Base-by-base conservation (phyloP, 2,329 filamentous ascomycete species). In the Bisporella sp. region DNA sequence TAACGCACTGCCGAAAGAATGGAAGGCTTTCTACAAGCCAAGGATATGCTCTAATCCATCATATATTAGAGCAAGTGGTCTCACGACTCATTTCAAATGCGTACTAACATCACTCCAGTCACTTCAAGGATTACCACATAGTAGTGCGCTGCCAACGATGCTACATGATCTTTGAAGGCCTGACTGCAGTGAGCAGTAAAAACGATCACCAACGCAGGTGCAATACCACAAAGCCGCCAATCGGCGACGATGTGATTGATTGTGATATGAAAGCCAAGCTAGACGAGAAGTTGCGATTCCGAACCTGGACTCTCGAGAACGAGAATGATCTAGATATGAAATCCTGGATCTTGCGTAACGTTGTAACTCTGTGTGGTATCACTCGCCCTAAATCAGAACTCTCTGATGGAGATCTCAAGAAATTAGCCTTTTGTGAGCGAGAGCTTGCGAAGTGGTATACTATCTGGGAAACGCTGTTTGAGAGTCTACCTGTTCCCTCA, bases 401-500 rank as follows among this genome's bases (percentile, higher is more conserved):
- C 35, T 9, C 35, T 39, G n/a, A 39, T 39, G n/a, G 35, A 39
- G 35, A 39, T 9, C 35, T 39, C 35, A 39, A 39, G n/a, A n/a
- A 39, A 9, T 39, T 39, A 39, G 35, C 35, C 35, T 39, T n/a
- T 39, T 39, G 35, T 39, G 35, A 39, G 35, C 35, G n/a, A 39
- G 35, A 39, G 35, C 35, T 39, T 39, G 35, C 35, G 35, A 39
- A 39, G 35, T 39, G 35, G 35, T 39, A 39, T 39, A 39, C 35
- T 3, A 39, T 39, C 35, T 39, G 35, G 35, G n/a, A 39, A 39
- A n/a, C 35, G 35, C 35, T 39, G 35, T 39, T 39, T 39, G 35
- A 39, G n/a, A 39, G 35, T 39, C 35, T 39, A 39, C 35, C n/a
- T 39, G 35, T 41, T 56, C 41, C 28, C 47, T 21, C 21, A 21